phyloP scores from a whole-genome alignment of 78 protist species.

The Speleostelium caveatum region DNA sequence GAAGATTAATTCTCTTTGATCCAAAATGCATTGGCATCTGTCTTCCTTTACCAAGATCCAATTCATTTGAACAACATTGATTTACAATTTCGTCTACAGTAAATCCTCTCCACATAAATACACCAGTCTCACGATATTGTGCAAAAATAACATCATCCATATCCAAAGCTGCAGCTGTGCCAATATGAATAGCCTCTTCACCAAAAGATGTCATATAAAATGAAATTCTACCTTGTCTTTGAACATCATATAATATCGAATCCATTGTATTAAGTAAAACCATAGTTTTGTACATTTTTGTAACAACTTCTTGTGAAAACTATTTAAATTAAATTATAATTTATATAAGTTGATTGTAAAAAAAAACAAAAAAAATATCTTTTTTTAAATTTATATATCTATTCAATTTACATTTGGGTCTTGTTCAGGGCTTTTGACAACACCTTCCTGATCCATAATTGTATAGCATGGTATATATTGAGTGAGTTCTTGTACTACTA shows the following conservation, averaged over 20 bases:
- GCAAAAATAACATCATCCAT: slow-evolving; percentile 89
- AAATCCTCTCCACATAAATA: slow-evolving; percentile 94
- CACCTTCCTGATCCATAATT: slow-evolving; percentile 79
- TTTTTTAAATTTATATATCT: neutral
- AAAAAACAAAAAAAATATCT: neutral
- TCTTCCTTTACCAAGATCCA: slow-evolving; percentile 95
- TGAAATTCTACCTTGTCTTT: slow-evolving; percentile 94
- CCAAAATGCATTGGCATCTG: slow-evolving; percentile 99
- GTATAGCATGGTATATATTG: slow-evolving; percentile 64
- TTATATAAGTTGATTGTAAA: neutral
- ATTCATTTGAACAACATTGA: slow-evolving; percentile 90
- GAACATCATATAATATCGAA: slow-evolving; percentile 91
- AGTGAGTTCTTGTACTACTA: slow-evolving; percentile 46
- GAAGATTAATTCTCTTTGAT: slow-evolving; percentile 89
- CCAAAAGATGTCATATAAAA: slow-evolving; percentile 97
- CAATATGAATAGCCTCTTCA: slow-evolving; percentile 93
- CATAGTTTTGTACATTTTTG: slow-evolving; percentile 89
- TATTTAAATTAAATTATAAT: neutral
- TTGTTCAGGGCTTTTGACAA: slow-evolving; percentile 32
- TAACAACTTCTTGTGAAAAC: slow-evolving; percentile 76
- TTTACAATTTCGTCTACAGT: slow-evolving; percentile 84
- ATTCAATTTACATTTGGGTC: slow-evolving; percentile 69
- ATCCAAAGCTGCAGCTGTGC: slow-evolving; percentile 89
- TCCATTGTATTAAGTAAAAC: slow-evolving; percentile 87
- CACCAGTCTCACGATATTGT: slow-evolving; percentile 96